Base-by-base conservation (phyloP, 208 protist species). In the Herpetomonas samuelpessoai region DNA sequence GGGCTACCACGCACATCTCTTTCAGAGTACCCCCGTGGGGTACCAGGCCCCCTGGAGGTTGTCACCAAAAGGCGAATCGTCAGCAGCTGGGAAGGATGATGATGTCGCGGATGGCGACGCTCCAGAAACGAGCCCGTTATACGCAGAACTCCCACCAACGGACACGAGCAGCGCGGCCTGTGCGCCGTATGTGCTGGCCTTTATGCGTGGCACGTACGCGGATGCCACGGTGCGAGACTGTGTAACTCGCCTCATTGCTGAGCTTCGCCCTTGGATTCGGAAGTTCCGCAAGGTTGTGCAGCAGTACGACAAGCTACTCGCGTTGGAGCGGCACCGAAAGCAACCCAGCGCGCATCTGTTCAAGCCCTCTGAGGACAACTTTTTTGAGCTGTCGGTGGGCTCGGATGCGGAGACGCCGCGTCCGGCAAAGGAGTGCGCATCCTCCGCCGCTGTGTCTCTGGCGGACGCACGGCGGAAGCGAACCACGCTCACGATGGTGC, bases 171-270 rank as follows among this genome's bases (percentile, higher is more conserved):
- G n/a, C 47, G 12, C 39, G 41, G 24, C 46, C 4, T 48, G 35
- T 30, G 50, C 65, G 21, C 30, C 59, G 30, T 79, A 79, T 29
- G 64, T 87, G 3, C 45, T 83, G 21, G 76, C 81, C 35, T 87
- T 87, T 30, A 74, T 81, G 38, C 68, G 74, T 26, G 76, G 81
- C 39, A 68, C 53, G 30, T 79, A 68, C 53, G 27, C 53, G 9
- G 63, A 76, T n/a, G 56, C 53, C 3, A 55, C 38, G 22, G 80
- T 76, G 31, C 62, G 70, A 2, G 67, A 65, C 19, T 72, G 65
- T 30, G 58, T 86, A 30, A 64, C 61, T 19, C 52, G 62, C 41
- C 66, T 63, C 12, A 29, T 83, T 16, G 48, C 58, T 21, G 62
- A 62, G 18, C 50, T 80, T 46, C 59, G 53, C 2, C 39, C 53